Percentiles rank a stretch among this genome's conserved stretches.
phyloP scores from a whole-genome alignment of 2,329 filamentous ascomycete species.

The Colletotrichum lentis region DNA sequence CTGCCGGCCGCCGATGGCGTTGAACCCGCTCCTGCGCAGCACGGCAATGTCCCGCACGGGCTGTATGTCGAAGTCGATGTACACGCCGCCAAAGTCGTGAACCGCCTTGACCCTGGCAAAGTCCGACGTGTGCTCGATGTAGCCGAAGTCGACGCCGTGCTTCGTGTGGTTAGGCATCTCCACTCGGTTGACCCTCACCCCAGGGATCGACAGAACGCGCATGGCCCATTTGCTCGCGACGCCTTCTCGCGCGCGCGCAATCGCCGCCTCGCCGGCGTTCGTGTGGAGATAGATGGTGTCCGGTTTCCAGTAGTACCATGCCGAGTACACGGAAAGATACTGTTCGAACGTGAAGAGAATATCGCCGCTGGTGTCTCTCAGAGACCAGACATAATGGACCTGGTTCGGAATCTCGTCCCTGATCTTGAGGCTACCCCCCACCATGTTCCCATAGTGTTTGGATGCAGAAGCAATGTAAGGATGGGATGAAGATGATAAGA shows the following conservation, averaged over 20 bases:
- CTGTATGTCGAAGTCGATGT: conserved; percentile 42
- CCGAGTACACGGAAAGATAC: conserved; percentile 42
- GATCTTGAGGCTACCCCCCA: neutral
- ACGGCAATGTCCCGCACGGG: conserved; percentile 15
- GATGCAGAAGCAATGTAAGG: neutral
- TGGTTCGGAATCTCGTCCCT: conserved; percentile 41
- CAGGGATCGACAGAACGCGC: conserved; percentile 41
- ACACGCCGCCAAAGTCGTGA: conserved; percentile 41
- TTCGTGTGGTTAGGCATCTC: conserved; percentile 1
- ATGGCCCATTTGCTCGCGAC: conserved; percentile 40
- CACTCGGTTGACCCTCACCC: conserved; percentile 34
- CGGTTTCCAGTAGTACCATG: conserved; percentile 40
- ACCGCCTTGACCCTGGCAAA: conserved; percentile 34
- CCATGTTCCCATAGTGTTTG: too few relatives aligned
- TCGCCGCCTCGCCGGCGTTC: conserved; percentile 37
- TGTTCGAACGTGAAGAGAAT: conserved; percentile 42
- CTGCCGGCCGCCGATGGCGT: conserved; percentile 38
- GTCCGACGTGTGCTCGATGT: conserved; percentile 27
- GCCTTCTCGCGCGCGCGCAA: conserved; percentile 31
- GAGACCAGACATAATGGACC: conserved; percentile 42
- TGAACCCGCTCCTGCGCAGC: conserved; percentile 35
- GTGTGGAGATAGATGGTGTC: conserved; percentile 43
- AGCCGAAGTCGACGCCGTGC: neutral
- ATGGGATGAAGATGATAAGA: neutral
- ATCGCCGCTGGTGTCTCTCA: conserved; percentile 36